Percentiles rank a stretch among this genome's conserved stretches.
These are phyloP conservation scores for Kwoniella sp. DNA, from an alignment of 768 basidiomycete genomes.

Conservation along the genomic window DNA sequence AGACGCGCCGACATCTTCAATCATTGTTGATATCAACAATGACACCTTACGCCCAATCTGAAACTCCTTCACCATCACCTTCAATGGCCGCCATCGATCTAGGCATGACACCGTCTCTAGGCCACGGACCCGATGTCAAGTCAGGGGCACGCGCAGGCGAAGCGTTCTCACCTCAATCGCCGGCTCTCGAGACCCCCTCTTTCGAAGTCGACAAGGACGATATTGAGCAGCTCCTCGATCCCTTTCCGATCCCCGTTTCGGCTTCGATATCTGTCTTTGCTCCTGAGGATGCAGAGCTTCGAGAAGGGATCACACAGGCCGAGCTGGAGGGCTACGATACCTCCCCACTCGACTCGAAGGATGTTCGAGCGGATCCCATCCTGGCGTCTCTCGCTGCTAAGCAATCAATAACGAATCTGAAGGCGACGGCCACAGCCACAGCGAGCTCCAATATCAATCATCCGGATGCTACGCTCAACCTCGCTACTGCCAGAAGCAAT, in stretches of 20 bases:
- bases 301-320: background rate
- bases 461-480: too few species aligned
- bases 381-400: conserved; percentile 32
- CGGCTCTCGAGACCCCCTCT: conserved; percentile 5
- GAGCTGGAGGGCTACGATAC: conserved; percentile 6
- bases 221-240: conserved; percentile 16
- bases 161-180: conserved; percentile 10
- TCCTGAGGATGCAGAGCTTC: background rate
- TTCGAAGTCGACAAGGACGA: conserved; percentile 1
- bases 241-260: background rate
- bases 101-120: background rate
- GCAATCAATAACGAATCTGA: conserved; percentile 6
- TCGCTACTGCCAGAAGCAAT: too few species aligned
- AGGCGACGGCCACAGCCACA: background rate
- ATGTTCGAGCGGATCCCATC: conserved; percentile 38
- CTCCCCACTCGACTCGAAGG: conserved; percentile 18
- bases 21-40: background rate
- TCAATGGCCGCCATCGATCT: background rate
- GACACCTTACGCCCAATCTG: conserved; percentile 18
- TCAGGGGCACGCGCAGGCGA: too few species aligned
- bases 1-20: too few species aligned
- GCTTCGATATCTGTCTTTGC: background rate
- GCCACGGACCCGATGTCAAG: background rate
- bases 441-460: background rate
- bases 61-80: background rate